Evolutionary conservation across 179 eudicot genomes (phyloP).

Genomic region (Kewa caespitosa): DNA sequence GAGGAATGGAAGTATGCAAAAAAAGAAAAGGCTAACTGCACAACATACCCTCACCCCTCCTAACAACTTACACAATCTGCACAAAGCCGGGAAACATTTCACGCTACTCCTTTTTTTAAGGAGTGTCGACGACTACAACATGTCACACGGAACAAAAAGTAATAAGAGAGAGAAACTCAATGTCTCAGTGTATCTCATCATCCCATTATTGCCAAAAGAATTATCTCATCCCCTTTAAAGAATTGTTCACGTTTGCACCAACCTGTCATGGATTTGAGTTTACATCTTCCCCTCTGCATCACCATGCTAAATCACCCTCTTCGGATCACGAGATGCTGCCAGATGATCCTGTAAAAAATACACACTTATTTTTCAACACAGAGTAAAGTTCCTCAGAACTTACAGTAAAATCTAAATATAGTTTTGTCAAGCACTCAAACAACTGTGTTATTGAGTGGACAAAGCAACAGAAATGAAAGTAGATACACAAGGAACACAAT

Average conservation of each 20-base stretch:
- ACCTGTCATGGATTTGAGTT: not conserved
- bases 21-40: slow-evolving; percentile 23
- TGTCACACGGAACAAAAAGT: not conserved
- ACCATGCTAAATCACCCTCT: slow-evolving; percentile 48
- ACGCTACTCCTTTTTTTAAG: slow-evolving; percentile 3
- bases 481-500: too few relatives aligned
- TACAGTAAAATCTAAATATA: too few relatives aligned
- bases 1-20: not conserved
- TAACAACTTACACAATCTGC: slow-evolving; percentile 22
- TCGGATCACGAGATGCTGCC: slow-evolving; percentile 80
- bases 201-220: slow-evolving; percentile 19
- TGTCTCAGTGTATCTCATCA: not conserved
- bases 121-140: slow-evolving; percentile 17
- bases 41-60: slow-evolving; percentile 20
- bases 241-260: not conserved
- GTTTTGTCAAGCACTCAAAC: too few relatives aligned
- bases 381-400: too few relatives aligned
- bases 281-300: not conserved
- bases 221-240: not conserved
- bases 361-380: not conserved
- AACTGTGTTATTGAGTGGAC: too few relatives aligned
- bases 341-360: slow-evolving; percentile 70
- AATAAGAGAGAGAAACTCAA: not conserved
- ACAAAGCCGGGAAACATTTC: slow-evolving; percentile 19
- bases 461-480: too few relatives aligned